Evolutionary conservation across 768 basidiomycete species (phyloP).

Genomic region (Russula olivacea): DNA sequence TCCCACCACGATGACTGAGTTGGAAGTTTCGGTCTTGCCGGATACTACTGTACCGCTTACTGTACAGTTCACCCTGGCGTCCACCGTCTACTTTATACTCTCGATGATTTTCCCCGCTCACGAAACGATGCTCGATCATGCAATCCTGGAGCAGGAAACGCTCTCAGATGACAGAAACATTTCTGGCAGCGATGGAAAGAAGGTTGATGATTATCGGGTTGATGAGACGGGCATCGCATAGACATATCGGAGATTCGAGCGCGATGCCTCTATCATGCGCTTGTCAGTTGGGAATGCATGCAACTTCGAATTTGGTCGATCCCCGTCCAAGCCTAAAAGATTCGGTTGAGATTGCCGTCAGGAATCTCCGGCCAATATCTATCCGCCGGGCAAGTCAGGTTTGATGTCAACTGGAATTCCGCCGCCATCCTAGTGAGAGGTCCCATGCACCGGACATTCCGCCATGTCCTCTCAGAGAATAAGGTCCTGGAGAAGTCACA

Average conservation of each 20-base stretch:
- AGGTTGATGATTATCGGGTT: not conserved
- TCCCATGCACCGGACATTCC: not conserved
- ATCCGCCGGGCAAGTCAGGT: not conserved
- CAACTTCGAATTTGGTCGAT: not conserved
- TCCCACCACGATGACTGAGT: not conserved
- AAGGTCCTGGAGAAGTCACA: not conserved
- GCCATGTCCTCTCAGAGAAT: not conserved
- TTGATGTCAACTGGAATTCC: not conserved
- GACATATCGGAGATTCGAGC: not conserved
- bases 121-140: slow-evolving; percentile 23
- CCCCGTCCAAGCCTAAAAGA: not conserved
- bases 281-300: not conserved
- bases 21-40: not conserved
- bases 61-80: slow-evolving; percentile 21
- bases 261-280: not conserved
- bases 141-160: slow-evolving; percentile 5
- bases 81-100: slow-evolving; percentile 12
- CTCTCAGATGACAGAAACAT: not conserved
- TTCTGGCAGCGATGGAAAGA: not conserved
- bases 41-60: not conserved
- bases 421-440: not conserved
- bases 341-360: not conserved
- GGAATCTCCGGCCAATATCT: not conserved
- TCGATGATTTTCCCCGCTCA: slow-evolving; percentile 19
- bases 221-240: not conserved